Evolutionary conservation across 768 basidiomycete genomes (phyloP), one percentile per base, ranked within the genome.

Genomic region (Kwoniella europaea): DNA sequence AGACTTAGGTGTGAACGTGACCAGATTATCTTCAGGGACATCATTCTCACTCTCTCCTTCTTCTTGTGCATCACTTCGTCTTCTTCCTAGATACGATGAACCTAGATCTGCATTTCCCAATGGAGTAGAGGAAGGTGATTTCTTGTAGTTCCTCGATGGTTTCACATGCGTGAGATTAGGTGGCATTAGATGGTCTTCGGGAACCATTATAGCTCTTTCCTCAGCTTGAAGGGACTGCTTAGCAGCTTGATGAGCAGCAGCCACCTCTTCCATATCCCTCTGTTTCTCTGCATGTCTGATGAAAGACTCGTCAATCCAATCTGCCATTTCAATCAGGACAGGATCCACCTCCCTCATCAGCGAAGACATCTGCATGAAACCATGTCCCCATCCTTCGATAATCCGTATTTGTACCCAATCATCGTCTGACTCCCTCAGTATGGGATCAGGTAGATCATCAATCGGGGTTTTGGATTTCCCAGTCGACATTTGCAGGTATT

Each of bases 341-440:
- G 87, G 88, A 79, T 87, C 88, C 16, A 92, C 93, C 76, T 95
- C 94, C 4, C 74, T 76, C 89, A 99, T 92, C 76, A 98, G 83
- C 24, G 88, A 85, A 50, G 91, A 88, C 96, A 99, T 99, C 86
- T 97, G 96, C 76, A 96, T 87, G 85, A 94, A 98, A 46, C 94
- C 96, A 83, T 97, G 94, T 77, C 92, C 93, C 97, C 95, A 98
- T 59, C 95, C 95, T 41, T 92, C 91, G 83, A 96, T 93, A 67
- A 98, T 88, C 73, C 92, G 90, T 87, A 94, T 90, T 82, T 92
- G 91, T 22, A 97, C 93, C 82, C 97, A 94, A 72, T 92, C 90
- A 71, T 98, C 97, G 62, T 86, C 89, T 18, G 74, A 79, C 84
- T 97, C 91, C 24, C 86, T 78, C 50, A 85, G 66, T 60, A 86